A percentile compares a stretch with the other conserved stretches of the same genome.
Evolutionary conservation across 148 eudicot species (phyloP).

Genomic region (Camellia lanceoleosa): DNA sequence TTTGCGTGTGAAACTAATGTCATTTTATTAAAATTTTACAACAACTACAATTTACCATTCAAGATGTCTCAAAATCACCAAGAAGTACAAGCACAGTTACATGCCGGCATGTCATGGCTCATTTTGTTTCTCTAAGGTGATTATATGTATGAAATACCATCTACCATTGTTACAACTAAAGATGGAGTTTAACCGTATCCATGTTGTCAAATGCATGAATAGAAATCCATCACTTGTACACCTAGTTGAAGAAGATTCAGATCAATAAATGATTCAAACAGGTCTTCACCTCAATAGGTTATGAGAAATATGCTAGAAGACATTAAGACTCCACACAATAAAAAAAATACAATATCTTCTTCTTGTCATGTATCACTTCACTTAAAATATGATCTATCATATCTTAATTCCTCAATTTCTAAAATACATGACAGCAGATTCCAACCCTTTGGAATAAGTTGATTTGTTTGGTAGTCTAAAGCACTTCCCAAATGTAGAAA

Average conservation of each 20-base stretch:
- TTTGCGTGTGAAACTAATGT: too few relatives aligned
- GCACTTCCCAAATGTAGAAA: background rate
- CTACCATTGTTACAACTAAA: background rate
- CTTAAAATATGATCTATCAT: background rate
- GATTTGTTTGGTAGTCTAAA: background rate
- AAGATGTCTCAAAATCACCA: background rate
- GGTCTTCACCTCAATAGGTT: background rate
- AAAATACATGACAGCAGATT: background rate
- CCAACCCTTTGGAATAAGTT: slow-evolving; percentile 6
- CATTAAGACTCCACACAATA: background rate
- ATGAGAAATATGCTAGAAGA: background rate
- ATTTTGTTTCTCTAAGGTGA: background rate
- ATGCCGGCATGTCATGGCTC: background rate
- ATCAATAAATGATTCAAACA: background rate
- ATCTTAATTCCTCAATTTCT: background rate
- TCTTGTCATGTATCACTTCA: too few relatives aligned
- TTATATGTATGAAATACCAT: background rate
- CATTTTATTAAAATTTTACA: too few relatives aligned
- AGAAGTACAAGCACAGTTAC: background rate
- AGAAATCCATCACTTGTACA: background rate
- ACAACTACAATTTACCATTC: background rate
- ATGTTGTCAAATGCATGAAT: background rate
- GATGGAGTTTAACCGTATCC: background rate
- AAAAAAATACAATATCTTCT: too few relatives aligned
- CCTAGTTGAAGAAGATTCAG: background rate